Evolutionary conservation across 768 basidiomycete species (phyloP), one percentile per base, ranked within the genome.

Genomic region (Calocybe cyanea): DNA sequence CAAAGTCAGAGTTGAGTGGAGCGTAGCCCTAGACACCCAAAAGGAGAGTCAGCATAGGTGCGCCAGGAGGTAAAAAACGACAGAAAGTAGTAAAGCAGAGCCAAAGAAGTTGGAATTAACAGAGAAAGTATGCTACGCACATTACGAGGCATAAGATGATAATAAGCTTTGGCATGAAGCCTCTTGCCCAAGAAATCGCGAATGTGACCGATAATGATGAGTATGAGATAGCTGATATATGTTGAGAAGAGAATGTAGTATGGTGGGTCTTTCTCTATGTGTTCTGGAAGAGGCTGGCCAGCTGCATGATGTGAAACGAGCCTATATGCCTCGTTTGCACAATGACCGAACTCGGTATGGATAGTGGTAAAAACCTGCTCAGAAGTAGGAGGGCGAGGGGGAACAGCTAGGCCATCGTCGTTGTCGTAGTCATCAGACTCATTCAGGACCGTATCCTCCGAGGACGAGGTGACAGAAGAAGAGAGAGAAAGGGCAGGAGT

Each of bases 1-100:
- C 95, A 55, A 98, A 98, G 64, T 98, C 96, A 7, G 93, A 96
- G 68, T 92, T 95, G 49, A 98, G 76, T 4, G 96, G 89, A 1
- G 94, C 95, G 59, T 96, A 94, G 46, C 95, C 96, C 92, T 97
- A 63, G 15, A 15, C 13, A n/a, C 31, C 17, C 11, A 18, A 21
- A 6, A 35, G 46, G 41, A 41, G 47, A 41, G 43, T 21, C 37
- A 47, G 46, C 4, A 11, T 35, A 48, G 45, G 20, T 14, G 20
- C 11, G 28, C 37, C 7, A 40, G 14, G 21, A 10, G 32, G 11
- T 18, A 39, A 39, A n/a, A 38, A n/a, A 18, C n/a, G 15, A 32
- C n/a, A 25, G 46, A 14, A 0, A 41, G 42, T 23, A 32, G 25
- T 11, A 6, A 28, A 28, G 11, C 25, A 11, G 25, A 6, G 25